Evolutionary conservation across 441 rosid species (phyloP), one percentile per base, ranked within the genome.

Genomic region (Gossypium gossypioides): DNA sequence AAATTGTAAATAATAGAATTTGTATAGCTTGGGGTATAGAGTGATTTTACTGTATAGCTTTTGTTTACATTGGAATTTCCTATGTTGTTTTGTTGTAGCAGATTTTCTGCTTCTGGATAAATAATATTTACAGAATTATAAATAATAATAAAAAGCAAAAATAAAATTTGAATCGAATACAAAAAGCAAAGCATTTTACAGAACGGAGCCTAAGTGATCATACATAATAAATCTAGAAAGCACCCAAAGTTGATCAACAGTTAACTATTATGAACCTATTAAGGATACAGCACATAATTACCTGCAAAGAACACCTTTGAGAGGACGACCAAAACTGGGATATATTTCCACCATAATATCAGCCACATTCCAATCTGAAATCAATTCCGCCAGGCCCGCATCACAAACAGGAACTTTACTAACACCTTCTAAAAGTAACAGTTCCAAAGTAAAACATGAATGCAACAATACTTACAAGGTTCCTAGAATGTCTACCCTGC

Each of bases 261-360:
- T 15, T 27, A 68, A 51, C 59, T 25, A 68, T 27, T 2, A 68
- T 16, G 52, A 27, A 25, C 19, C 71, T 27, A 50, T 6, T 9
- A 50, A 50, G 25, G 25, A 67, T 21, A 1, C 1, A 25, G 24
- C 0, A 10, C 73, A 69, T 67, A 75, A 52, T 71, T 27, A 90
- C 97, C 92, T 46, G 96, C 92, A 86, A 92, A 90, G 86, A 92
- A 92, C 88, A 92, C 72, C 83, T 90, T 92, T 4, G 97, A 87
- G 27, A 92, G 76, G 80, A 86, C 72, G 29, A 85, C 67, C 76
- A 87, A 75, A 69, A 84, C 55, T 6, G 74, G 91, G 72, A 86
- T 79, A 74, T 86, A 85, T 84, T 90, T 92, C 97, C 94, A 92
- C 88, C 92, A 90, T 77, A 87, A 75, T 46, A 88, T 78, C 86